A percentile compares a stretch with the other conserved stretches of the same genome.
Conservation (phyloP, 768 basidiomycete genomes). For the Lactarius sanguifluus region DNA sequence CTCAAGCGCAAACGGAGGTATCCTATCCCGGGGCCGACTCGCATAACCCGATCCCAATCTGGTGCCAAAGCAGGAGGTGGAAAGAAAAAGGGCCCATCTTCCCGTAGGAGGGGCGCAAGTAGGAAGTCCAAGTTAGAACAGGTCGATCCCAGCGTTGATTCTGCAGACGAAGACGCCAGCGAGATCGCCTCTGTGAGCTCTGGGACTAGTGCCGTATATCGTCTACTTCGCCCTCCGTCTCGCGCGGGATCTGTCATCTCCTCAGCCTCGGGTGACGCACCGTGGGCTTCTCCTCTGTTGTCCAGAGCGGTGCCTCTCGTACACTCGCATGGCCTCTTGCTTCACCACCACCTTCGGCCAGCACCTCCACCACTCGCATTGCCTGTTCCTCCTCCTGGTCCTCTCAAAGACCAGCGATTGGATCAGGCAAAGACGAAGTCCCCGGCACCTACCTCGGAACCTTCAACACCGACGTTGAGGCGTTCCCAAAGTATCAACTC, state of each 20-base stretch:
- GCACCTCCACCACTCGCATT: slow-evolving; percentile 17
- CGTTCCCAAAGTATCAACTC: slow-evolving; percentile 36
- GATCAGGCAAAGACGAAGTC: slow-evolving; percentile 20
- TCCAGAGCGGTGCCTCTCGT: slow-evolving; percentile 30
- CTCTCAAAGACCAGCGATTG: slow-evolving; percentile 14
- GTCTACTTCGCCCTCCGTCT: slow-evolving; percentile 37
- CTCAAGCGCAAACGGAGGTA: slow-evolving; percentile 35
- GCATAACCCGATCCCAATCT: slow-evolving; percentile 33
- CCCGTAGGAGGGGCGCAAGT: slow-evolving; percentile 9
- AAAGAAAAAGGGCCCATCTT: slow-evolving; percentile 7
- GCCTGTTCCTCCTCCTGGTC: slow-evolving; percentile 10
- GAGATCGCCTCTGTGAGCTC: slow-evolving; percentile 39
- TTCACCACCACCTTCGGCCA: slow-evolving; percentile 34
- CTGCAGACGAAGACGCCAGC: slow-evolving; percentile 31
- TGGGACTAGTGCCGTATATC: slow-evolving; percentile 41
- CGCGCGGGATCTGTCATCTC: slow-evolving; percentile 52
- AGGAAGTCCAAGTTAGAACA: slow-evolving; percentile 10
- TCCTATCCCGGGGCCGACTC: slow-evolving; percentile 22
- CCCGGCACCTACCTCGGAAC: slow-evolving; percentile 13
- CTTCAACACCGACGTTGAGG: slow-evolving; percentile 19
- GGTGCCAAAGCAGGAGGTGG: slow-evolving; percentile 17
- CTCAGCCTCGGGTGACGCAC: slow-evolving; percentile 31
- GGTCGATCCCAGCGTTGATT: slow-evolving; percentile 18
- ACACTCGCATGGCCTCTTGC: slow-evolving; percentile 33
- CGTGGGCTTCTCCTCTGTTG: slow-evolving; percentile 32